Evolutionary conservation across 2,329 filamentous ascomycete genomes (phyloP).

Genomic region (Stromatinia cepivora): DNA sequence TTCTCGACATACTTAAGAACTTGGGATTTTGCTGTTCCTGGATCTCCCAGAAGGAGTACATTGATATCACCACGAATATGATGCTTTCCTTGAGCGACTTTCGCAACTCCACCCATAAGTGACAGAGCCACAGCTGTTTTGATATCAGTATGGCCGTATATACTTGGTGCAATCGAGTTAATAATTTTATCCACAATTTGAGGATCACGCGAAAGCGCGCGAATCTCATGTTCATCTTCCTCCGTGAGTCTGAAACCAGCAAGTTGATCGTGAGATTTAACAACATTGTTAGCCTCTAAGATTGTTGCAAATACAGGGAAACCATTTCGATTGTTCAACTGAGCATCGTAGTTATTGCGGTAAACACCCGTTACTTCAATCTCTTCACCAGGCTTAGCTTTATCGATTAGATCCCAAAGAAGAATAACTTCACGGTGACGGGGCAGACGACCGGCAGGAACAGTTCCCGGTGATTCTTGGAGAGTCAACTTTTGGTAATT

Average conservation of each 20-base stretch:
- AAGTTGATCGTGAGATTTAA: conserved; percentile 96
- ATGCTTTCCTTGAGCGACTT: conserved; percentile 84
- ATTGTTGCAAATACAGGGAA: conserved; percentile 99
- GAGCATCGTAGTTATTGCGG: conserved; percentile 96
- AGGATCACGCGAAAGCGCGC: conserved; percentile 82
- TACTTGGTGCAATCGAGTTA: conserved; percentile 91
- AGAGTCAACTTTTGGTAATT: conserved; percentile 98
- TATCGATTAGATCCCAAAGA: conserved; percentile 95
- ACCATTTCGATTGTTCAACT: conserved; percentile 96
- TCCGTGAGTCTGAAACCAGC: conserved; percentile 95
- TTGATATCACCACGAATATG: conserved; percentile 97
- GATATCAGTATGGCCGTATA: conserved; percentile 95
- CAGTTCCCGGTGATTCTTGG: conserved; percentile 94
- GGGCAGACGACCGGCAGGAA: conserved; percentile 90
- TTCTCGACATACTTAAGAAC: conserved; percentile 97
- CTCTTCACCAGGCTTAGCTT: conserved; percentile 94
- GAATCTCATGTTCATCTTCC: conserved; percentile 89
- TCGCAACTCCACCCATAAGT: conserved; percentile 91
- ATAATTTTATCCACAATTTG: conserved; percentile 92
- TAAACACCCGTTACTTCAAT: conserved; percentile 97
- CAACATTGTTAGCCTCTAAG: conserved; percentile 92
- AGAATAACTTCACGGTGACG: conserved; percentile 93
- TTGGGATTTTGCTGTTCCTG: conserved; percentile 97
- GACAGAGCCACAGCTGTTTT: conserved; percentile 95
- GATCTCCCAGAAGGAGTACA: conserved; percentile 91